These are phyloP conservation scores for Boehmeria nivea DNA, from an alignment of 306 rosid genomes.

Conservation along the genomic window DNA sequence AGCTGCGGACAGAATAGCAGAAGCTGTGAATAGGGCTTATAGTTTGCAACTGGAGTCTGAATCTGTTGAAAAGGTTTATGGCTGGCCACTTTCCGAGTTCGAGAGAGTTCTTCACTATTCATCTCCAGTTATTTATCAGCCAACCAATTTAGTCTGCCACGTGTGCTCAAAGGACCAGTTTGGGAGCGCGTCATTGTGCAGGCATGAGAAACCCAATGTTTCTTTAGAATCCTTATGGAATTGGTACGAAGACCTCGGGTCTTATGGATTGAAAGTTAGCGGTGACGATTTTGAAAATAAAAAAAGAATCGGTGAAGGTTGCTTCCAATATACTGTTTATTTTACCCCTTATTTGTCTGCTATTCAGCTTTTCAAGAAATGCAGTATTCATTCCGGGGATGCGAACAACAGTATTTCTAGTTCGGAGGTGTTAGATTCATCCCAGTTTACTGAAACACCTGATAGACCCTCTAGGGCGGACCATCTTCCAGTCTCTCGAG, in stretches of 20 bases:
- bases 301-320: conserved; percentile 35
- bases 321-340: conserved; percentile 53
- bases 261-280: conserved; percentile 78
- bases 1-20: conserved; percentile 36
- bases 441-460: no score
- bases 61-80: conserved; percentile 43
- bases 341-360: conserved; percentile 88
- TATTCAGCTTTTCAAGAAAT: conserved; percentile 69
- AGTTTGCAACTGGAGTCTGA: conserved; percentile 59
- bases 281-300: conserved; percentile 40
- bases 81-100: conserved; percentile 63
- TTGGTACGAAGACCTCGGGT: conserved; percentile 82
- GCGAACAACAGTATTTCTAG: conserved; percentile 5
- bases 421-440: conserved; percentile 29
- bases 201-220: conserved; percentile 49
- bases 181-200: conserved; percentile 37
- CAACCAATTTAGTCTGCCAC: conserved; percentile 31
- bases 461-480: no score
- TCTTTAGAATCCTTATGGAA: conserved; percentile 67
- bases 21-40: conserved; percentile 44
- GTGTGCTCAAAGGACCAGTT: conserved; percentile 33
- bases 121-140: conserved; percentile 51
- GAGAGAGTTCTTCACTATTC: conserved; percentile 61
- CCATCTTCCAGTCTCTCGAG: conserved; percentile 24
- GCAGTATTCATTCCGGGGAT: no score